These are phyloP conservation scores for Penicillium corylophilum DNA, from an alignment of 2,329 filamentous ascomycete genomes.

Conservation along the genomic window DNA sequence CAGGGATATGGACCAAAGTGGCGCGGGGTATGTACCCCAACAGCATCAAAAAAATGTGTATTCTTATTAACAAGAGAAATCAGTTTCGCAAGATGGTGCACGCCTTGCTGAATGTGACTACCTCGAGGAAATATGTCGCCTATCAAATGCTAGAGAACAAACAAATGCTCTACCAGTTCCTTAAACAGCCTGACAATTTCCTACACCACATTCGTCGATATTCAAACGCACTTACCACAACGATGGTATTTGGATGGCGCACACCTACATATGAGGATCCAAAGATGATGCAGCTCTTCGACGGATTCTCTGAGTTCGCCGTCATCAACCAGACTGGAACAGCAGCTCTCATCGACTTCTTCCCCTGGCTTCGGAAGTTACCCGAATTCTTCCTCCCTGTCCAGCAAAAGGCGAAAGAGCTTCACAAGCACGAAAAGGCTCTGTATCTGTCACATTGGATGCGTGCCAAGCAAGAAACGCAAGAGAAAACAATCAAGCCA, in stretches of 20 bases:
- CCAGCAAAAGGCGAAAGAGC: constrained; percentile 39
- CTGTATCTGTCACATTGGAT: constrained; percentile 46
- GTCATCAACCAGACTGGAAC: constrained; percentile 43
- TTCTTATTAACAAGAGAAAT: neutral
- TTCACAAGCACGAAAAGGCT: constrained; percentile 47
- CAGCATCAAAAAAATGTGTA: neutral
- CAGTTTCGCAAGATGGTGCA: constrained; percentile 42
- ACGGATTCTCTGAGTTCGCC: constrained; percentile 44
- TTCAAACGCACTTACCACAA: constrained; percentile 50
- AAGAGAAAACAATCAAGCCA: constrained; percentile 28
- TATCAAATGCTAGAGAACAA: constrained; percentile 59
- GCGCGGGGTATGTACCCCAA: constrained; percentile 17
- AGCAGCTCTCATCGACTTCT: constrained; percentile 49
- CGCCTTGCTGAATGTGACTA: constrained; percentile 48
- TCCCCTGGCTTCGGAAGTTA: constrained; percentile 46
- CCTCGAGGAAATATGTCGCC: constrained; percentile 51
- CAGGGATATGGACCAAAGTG: constrained; percentile 29
- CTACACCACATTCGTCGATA: constrained; percentile 33
- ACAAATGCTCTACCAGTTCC: constrained; percentile 50
- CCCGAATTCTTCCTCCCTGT: constrained; percentile 44
- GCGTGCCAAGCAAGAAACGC: constrained; percentile 38
- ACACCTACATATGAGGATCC: constrained; percentile 43
- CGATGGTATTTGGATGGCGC: constrained; percentile 52
- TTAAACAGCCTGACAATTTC: constrained; percentile 41
- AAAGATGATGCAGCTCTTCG: constrained; percentile 46